Evolutionary conservation across 2,329 filamentous ascomycete species (phyloP), one percentile per base, ranked within the genome.

Genomic region (Alternaria tenuissima): DNA sequence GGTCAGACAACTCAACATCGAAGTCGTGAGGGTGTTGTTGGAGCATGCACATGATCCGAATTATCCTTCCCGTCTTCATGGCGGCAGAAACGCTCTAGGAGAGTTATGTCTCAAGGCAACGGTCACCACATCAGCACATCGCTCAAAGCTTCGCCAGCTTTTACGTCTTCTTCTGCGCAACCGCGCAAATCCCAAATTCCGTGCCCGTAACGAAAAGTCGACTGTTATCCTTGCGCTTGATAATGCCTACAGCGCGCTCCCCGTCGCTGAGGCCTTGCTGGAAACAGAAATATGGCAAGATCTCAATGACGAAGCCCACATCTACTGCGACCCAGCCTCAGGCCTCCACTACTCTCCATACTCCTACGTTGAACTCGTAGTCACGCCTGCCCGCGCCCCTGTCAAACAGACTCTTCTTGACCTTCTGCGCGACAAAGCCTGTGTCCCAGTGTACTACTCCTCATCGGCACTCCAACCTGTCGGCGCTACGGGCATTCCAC

Each of bases 231-330:
- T 90, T 2, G 88, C 88, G 5, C 82, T 91, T 24, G 85, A 77
- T 47, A 77, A 89, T 56, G 84, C 86, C 0, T 66, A 77, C 7
- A 84, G 88, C 42, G 82, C 88, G 0, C 61, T 89, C 3, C 77
- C 81, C 0, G 86, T 87, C 6, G 86, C 86, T 0, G 83, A 84
- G 42, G 82, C 85, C 0, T 81, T 91, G 1, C 80, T 91, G 7
- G 88, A 88, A 67, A 86, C 85, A 0, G 87, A 85, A 43, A 83
- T 90, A 78, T 90, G 88, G 87, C 87, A 88, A 69, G 79, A 85
- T 32, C 78, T 90, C 68, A 90, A 90, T 76, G 84, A 86, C 61
- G 79, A 85, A 83, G 61, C 87, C 83, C 74, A 84, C 76, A 66
- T 76, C 58, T 76, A 70, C 57, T 61, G 65, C 20, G 70, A 73